These are phyloP conservation scores for Pyrenophora teres DNA, from an alignment of 2,329 filamentous ascomycete species.

Conservation along the genomic window DNA sequence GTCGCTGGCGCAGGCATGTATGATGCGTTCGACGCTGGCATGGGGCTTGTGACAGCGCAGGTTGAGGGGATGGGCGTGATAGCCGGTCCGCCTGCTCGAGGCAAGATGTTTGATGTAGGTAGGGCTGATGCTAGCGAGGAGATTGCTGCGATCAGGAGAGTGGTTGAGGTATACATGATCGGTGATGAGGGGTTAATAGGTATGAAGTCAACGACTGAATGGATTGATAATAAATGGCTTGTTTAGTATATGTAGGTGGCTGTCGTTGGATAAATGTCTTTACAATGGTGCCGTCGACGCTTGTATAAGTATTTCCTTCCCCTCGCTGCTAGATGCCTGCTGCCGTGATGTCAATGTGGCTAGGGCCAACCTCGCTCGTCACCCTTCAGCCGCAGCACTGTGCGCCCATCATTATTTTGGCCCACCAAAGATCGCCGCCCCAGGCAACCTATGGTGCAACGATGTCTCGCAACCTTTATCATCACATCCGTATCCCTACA, in stretches of 20 bases:
- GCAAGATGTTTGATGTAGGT: not conserved
- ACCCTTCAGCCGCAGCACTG: constrained; percentile 20
- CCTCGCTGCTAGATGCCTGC: not conserved
- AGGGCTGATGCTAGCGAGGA: constrained; percentile 9
- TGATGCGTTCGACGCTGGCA: constrained; percentile 19
- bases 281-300: not conserved
- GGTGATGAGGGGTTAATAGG: not conserved
- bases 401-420: constrained; percentile 9
- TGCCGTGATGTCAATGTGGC: constrained; percentile 7
- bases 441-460: constrained; percentile 6
- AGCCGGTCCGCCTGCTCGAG: constrained; percentile 45
- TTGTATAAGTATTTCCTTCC: constrained; percentile 5
- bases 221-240: not conserved
- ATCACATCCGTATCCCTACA: not conserved
- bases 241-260: not conserved
- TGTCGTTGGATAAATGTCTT: not conserved
- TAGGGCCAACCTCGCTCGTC: constrained; percentile 7
- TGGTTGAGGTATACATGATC: constrained; percentile 6
- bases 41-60: constrained; percentile 43
- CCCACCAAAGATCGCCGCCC: constrained; percentile 2
- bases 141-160: constrained; percentile 1
- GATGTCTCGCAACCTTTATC: constrained; percentile 1
- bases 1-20: constrained; percentile 32
- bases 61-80: constrained; percentile 40
- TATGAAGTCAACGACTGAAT: not conserved